Evolutionary conservation across 805 yeast species (phyloP).

Genomic region (Schwanniomyces occidentalis): DNA sequence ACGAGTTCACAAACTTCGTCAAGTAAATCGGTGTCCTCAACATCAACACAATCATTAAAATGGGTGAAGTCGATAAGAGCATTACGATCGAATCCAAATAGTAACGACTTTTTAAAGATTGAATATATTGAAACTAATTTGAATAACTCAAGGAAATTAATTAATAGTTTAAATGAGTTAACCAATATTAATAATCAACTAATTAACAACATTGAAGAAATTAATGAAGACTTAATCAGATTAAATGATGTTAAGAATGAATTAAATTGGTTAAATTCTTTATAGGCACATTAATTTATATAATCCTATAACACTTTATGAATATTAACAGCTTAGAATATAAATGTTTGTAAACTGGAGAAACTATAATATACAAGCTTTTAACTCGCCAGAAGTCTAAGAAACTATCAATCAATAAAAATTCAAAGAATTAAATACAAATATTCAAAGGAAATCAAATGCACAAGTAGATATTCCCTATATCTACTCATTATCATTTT

Average conservation of each 20-base stretch:
- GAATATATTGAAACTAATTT: conserved; percentile 40
- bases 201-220: conserved; percentile 7
- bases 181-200: conserved; percentile 6
- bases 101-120: conserved; percentile 32
- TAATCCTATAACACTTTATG: too few species aligned
- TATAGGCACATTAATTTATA: background rate
- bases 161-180: conserved; percentile 17
- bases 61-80: conserved; percentile 31
- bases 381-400: too few species aligned
- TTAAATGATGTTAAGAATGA: conserved; percentile 20
- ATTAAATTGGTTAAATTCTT: conserved; percentile 22
- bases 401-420: too few species aligned
- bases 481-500: conserved; percentile 11
- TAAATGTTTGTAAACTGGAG: too few species aligned
- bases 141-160: conserved; percentile 37
- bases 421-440: too few species aligned
- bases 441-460: too few species aligned
- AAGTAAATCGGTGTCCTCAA: too few species aligned
- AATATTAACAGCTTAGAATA: too few species aligned
- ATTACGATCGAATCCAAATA: conserved; percentile 33
- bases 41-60: conserved; percentile 10
- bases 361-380: too few species aligned
- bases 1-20: too few species aligned
- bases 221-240: conserved; percentile 17
- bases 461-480: too few species aligned